Evolutionary conservation across 441 rosid genomes (phyloP).

Genomic region (Monsonia emarginata): DNA sequence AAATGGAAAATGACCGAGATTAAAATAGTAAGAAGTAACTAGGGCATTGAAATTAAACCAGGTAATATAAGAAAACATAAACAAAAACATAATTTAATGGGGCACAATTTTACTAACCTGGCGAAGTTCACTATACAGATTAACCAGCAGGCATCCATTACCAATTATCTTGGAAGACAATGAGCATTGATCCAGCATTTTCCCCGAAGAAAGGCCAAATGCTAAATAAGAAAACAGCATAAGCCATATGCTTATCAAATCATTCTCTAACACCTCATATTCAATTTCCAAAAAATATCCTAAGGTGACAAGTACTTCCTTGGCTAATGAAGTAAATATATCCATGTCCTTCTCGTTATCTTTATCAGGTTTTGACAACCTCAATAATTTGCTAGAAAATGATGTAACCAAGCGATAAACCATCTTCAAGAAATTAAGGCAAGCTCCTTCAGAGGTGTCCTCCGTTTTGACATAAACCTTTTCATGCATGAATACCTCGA

Average conservation of each 20-base stretch:
- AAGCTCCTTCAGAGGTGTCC: slow-evolving; percentile 73
- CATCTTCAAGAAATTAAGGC: slow-evolving; percentile 59
- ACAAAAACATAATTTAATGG: neutral
- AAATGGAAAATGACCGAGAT: neutral
- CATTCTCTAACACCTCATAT: slow-evolving; percentile 61
- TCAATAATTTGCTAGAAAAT: slow-evolving; percentile 34
- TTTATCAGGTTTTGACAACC: slow-evolving; percentile 24
- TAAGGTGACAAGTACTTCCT: slow-evolving; percentile 43
- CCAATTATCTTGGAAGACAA: slow-evolving; percentile 35
- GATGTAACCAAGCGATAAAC: slow-evolving; percentile 41
- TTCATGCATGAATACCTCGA: slow-evolving; percentile 40
- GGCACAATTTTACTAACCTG: slow-evolving; percentile 55
- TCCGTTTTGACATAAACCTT: slow-evolving; percentile 61
- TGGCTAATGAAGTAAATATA: slow-evolving; percentile 34
- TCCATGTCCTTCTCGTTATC: slow-evolving; percentile 26
- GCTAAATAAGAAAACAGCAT: slow-evolving; percentile 52
- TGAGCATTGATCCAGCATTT: slow-evolving; percentile 27
- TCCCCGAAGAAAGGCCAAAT: slow-evolving; percentile 29
- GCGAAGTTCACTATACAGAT: slow-evolving; percentile 74
- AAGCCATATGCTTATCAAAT: slow-evolving; percentile 56
- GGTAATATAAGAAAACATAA: neutral
- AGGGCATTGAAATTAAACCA: neutral
- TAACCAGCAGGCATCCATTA: slow-evolving; percentile 66
- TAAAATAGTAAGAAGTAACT: no score
- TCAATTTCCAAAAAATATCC: slow-evolving; percentile 66